Percentiles rank a stretch among this genome's conserved stretches.
phyloP scores from a whole-genome alignment of 305 asterid genomes.

The Plantago coronopus region DNA sequence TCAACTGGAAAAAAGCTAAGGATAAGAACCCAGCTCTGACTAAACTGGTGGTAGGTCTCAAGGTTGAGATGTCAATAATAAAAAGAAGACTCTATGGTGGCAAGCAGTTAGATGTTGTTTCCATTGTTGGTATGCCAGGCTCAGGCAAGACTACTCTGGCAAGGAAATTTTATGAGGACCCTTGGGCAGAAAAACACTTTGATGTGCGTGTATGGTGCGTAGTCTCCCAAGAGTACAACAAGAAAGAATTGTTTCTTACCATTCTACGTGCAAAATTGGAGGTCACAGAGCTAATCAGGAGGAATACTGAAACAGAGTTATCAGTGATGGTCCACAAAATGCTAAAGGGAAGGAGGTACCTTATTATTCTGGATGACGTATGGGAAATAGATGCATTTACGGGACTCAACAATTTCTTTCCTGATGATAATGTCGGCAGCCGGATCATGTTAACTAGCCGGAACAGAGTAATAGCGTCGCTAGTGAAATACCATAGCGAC shows the following conservation, averaged over 20 bases:
- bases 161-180: background rate
- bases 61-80: background rate
- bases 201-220: background rate
- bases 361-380: background rate
- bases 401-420: background rate
- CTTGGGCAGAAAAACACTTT: background rate
- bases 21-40: too few species aligned
- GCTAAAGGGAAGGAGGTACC: background rate
- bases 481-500: background rate
- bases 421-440: background rate
- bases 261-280: background rate
- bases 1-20: background rate
- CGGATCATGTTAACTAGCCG: background rate
- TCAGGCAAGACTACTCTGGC: slow-evolving; percentile 3
- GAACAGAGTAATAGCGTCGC: background rate
- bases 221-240: background rate
- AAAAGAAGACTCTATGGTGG: too few species aligned
- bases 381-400: background rate
- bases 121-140: background rate
- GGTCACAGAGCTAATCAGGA: background rate
- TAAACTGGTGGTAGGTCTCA: slow-evolving; percentile 42
- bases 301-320: background rate
- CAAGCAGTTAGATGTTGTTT: background rate
- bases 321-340: background rate
- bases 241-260: background rate